Evolutionary conservation across 805 yeast species (phyloP).

Genomic region (Lipomyces chichibuensis): DNA sequence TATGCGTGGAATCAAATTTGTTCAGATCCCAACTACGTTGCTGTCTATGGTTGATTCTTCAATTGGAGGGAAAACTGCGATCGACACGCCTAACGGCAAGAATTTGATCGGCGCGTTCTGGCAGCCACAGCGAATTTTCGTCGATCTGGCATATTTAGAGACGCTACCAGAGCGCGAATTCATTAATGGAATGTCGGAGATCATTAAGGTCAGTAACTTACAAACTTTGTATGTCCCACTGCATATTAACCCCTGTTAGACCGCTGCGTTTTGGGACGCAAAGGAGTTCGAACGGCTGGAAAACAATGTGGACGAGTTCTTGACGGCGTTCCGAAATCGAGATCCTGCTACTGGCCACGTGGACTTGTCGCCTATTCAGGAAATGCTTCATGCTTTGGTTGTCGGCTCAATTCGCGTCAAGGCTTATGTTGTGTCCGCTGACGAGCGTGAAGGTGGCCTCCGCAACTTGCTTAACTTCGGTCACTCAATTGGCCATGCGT

Average conservation of each 20-base stretch:
- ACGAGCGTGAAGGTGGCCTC: slow-evolving; percentile 93
- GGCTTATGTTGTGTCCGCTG: slow-evolving; percentile 90
- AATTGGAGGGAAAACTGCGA: slow-evolving; percentile 97
- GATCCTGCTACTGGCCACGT: slow-evolving; percentile 51
- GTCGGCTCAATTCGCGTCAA: slow-evolving; percentile 85
- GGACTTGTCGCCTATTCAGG: slow-evolving; percentile 68
- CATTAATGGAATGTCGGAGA: slow-evolving; percentile 98
- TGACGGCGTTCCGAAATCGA: slow-evolving; percentile 62
- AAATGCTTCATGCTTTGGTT: slow-evolving; percentile 77
- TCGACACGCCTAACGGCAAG: slow-evolving; percentile 94
- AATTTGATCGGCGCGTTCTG: slow-evolving; percentile 96
- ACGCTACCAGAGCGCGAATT: slow-evolving; percentile 92
- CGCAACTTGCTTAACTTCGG: slow-evolving; percentile 93
- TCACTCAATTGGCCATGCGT: slow-evolving; percentile 97
- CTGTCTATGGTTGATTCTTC: slow-evolving; percentile 98
- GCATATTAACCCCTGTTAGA: slow-evolving; percentile 43
- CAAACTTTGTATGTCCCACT: background rate
- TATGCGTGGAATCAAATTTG: slow-evolving; percentile 95
- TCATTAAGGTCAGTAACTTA: slow-evolving; percentile 58
- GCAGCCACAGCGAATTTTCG: slow-evolving; percentile 89
- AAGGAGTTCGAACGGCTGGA: slow-evolving; percentile 84
- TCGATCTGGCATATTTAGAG: slow-evolving; percentile 82
- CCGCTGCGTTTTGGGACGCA: slow-evolving; percentile 98
- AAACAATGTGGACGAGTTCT: slow-evolving; percentile 67
- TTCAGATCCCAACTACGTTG: slow-evolving; percentile 91